phyloP scores from a whole-genome alignment of 345 rosid species.

The Bruguiera gymnorhiza region DNA sequence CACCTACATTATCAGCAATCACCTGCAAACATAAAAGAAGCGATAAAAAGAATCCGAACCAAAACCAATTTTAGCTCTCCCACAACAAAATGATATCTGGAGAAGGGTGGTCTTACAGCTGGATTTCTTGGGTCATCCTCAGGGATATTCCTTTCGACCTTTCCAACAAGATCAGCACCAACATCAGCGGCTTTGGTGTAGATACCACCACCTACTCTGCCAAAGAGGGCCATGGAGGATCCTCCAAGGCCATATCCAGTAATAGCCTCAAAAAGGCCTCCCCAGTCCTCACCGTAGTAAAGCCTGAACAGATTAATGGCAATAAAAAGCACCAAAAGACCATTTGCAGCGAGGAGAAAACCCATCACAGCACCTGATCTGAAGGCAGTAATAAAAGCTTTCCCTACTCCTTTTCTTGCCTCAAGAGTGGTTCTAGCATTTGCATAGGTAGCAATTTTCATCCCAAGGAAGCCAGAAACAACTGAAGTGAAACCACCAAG shows the following conservation, averaged over 20 bases:
- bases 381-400: slow-evolving; percentile 72
- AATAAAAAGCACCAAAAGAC: slow-evolving; percentile 68
- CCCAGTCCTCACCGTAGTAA: slow-evolving; percentile 81
- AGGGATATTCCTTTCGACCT: slow-evolving; percentile 76
- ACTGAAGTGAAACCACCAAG: slow-evolving; percentile 78
- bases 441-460: slow-evolving; percentile 81
- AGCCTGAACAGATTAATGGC: slow-evolving; percentile 63
- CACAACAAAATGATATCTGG: not conserved
- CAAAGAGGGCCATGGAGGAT: slow-evolving; percentile 84
- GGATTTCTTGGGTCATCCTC: slow-evolving; percentile 87
- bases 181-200: slow-evolving; percentile 88
- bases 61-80: not conserved
- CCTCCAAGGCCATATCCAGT: slow-evolving; percentile 90
- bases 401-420: slow-evolving; percentile 77
- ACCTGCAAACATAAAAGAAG: slow-evolving; percentile 42
- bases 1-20: slow-evolving; percentile 86
- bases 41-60: not conserved
- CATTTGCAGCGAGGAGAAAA: slow-evolving; percentile 80
- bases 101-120: slow-evolving; percentile 50
- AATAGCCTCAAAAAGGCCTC: slow-evolving; percentile 75
- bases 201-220: slow-evolving; percentile 84
- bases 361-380: slow-evolving; percentile 90
- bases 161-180: slow-evolving; percentile 92
- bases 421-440: slow-evolving; percentile 80
- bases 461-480: slow-evolving; percentile 77